Evolutionary conservation across 2,329 filamentous ascomycete species (phyloP).

Genomic region (Furcasterigmium furcatum): DNA sequence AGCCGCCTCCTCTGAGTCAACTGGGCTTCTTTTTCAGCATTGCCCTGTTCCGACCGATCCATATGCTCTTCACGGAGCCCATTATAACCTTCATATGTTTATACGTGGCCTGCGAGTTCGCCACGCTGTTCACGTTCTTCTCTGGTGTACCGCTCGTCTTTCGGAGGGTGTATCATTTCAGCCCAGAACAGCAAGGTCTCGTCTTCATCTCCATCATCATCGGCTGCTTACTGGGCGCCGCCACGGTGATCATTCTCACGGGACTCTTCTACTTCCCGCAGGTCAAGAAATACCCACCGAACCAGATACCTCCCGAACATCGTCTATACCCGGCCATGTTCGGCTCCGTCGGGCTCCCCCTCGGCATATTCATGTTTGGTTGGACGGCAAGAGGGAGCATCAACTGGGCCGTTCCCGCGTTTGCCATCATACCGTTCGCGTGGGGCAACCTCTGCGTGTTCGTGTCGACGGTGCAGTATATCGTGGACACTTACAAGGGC

Average conservation of each 20-base stretch:
- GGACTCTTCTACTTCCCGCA: slow-evolving; percentile 35
- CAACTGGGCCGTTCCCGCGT: slow-evolving; percentile 47
- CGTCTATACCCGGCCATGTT: slow-evolving; percentile 57
- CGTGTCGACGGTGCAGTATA: slow-evolving; percentile 48
- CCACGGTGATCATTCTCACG: slow-evolving; percentile 38
- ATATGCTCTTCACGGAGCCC: slow-evolving; percentile 60
- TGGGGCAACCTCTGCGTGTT: slow-evolving; percentile 61
- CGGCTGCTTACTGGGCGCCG: slow-evolving; percentile 39
- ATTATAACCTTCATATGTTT: slow-evolving; percentile 55
- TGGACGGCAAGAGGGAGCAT: slow-evolving; percentile 47
- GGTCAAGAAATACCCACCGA: slow-evolving; percentile 23
- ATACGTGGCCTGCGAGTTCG: slow-evolving; percentile 49
- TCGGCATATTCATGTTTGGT: slow-evolving; percentile 60
- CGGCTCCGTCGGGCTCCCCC: slow-evolving; percentile 47
- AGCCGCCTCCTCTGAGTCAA: slow-evolving; percentile 17
- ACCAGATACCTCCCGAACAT: slow-evolving; percentile 48
- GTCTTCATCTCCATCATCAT: slow-evolving; percentile 43
- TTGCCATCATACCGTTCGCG: slow-evolving; percentile 53
- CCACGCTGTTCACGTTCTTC: slow-evolving; percentile 51
- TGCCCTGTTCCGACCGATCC: slow-evolving; percentile 46
- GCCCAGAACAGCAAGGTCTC: slow-evolving; percentile 34
- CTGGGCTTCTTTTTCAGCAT: slow-evolving; percentile 30
- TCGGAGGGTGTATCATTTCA: slow-evolving; percentile 38
- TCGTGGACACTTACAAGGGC: slow-evolving; percentile 53
- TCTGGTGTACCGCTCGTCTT: slow-evolving; percentile 48